Conservation (phyloP, 768 basidiomycete genomes). For the Amanita polypyramis region DNA sequence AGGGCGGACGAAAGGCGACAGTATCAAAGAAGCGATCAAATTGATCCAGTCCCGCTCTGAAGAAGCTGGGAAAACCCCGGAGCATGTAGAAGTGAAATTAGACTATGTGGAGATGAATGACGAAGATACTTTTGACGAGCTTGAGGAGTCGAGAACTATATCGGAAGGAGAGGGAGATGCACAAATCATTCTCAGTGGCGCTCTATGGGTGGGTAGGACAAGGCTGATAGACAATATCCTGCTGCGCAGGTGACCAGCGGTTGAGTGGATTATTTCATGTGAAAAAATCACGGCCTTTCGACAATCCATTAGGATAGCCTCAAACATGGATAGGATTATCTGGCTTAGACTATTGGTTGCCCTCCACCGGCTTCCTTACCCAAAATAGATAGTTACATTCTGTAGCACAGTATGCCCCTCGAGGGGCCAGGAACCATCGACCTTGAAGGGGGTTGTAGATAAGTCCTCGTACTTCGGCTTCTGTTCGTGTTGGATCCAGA, state of each 20-base stretch:
- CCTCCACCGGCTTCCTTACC: constrained; percentile 56
- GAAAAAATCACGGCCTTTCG: too few species aligned
- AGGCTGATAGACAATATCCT: constrained; percentile 91
- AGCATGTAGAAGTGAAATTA: constrained; percentile 43
- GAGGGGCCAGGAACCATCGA: constrained; percentile 59
- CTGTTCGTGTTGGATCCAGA: constrained; percentile 43
- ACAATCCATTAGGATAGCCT: neutral
- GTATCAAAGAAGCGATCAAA: neutral
- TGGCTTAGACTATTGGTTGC: neutral
- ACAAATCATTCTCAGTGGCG: constrained; percentile 72
- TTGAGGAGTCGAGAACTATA: constrained; percentile 20
- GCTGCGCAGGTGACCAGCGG: too few species aligned
- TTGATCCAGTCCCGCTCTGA: constrained; percentile 22
- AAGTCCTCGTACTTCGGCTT: constrained; percentile 75
- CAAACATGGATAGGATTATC: neutral
- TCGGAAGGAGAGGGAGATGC: neutral
- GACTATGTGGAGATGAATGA: constrained; percentile 93
- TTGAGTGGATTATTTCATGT: too few species aligned
- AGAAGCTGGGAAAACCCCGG: constrained; percentile 32
- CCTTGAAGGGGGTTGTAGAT: constrained; percentile 65
- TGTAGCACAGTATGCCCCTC: constrained; percentile 41
- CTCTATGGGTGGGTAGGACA: constrained; percentile 77
- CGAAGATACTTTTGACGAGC: constrained; percentile 57
- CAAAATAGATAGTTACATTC: constrained; percentile 80
- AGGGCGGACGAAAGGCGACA: constrained; percentile 36